Percentiles rank a stretch among this genome's conserved stretches.
Conservation (phyloP, 331 rosid species). For the Quercus tomentella region DNA sequence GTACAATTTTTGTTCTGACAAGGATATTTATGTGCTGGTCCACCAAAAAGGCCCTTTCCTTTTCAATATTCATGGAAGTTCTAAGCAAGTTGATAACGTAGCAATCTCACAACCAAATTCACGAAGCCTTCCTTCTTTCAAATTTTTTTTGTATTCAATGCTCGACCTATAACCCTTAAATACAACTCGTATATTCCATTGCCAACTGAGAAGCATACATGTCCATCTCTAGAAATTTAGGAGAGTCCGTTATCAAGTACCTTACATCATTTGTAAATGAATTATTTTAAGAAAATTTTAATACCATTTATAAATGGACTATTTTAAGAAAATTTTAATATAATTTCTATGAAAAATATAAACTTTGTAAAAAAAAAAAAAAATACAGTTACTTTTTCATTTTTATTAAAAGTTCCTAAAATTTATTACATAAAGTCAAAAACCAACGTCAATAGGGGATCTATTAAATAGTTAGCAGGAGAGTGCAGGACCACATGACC, state of each 20-base stretch:
- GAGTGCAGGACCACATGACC: too few relatives aligned
- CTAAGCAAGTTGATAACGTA: not conserved
- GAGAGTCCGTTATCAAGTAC: rapidly evolving
- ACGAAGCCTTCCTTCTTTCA: not conserved
- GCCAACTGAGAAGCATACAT: not conserved
- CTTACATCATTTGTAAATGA: rapidly evolving
- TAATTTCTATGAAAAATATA: too few relatives aligned
- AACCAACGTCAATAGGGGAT: too few relatives aligned
- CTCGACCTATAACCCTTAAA: not conserved
- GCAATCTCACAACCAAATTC: not conserved
- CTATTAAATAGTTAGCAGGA: too few relatives aligned
- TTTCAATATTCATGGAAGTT: not conserved
- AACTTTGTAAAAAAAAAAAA: too few relatives aligned
- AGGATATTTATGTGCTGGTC: not conserved
- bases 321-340: too few relatives aligned
- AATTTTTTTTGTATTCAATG: not conserved
- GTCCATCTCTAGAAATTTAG: not conserved
- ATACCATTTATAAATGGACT: rapidly evolving
- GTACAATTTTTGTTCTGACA: not conserved
- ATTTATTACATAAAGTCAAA: too few relatives aligned
- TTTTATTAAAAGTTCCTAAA: too few relatives aligned
- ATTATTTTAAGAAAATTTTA: too few relatives aligned
- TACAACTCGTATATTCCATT: not conserved
- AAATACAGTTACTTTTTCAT: too few relatives aligned
- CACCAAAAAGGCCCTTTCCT: not conserved